Conservation (phyloP, 1,284 basidiomycete genomes). For the Cryptococcus sp. region DNA sequence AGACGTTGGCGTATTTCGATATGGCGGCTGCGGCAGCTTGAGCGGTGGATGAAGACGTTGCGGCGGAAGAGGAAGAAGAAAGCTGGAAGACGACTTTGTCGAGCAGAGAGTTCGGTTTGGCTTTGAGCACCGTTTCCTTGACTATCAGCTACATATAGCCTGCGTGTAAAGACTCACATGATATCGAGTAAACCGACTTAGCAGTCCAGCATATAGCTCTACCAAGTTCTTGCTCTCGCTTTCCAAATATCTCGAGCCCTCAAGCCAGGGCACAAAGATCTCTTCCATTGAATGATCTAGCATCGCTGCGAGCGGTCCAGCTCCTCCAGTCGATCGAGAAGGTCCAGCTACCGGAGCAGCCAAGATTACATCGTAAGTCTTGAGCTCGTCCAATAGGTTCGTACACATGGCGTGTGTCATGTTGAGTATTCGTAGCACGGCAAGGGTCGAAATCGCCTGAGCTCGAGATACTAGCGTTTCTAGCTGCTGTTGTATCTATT, state of each 20-base stretch:
- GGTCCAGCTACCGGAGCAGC: constrained; percentile 19
- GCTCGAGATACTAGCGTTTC: constrained; percentile 75
- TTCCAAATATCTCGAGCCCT: constrained; percentile 87
- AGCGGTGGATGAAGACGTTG: constrained; percentile 53
- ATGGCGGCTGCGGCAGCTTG: constrained; percentile 57
- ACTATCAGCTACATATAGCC: not conserved
- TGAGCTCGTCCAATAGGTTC: constrained; percentile 82
- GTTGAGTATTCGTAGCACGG: constrained; percentile 85
- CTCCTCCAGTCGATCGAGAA: constrained; percentile 11
- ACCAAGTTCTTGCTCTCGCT: constrained; percentile 81
- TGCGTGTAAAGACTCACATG: constrained; percentile 61
- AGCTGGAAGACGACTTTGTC: constrained; percentile 90
- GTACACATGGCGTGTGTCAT: constrained; percentile 78
- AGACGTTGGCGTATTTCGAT: constrained; percentile 69
- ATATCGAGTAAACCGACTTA: constrained; percentile 75
- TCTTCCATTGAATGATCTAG: constrained; percentile 94
- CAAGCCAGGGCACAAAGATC: constrained; percentile 89
- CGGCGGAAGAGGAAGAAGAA: constrained; percentile 61
- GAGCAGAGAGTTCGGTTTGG: constrained; percentile 75
- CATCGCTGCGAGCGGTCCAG: constrained; percentile 62
- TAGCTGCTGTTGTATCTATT: constrained; percentile 87
- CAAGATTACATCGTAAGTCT: constrained; percentile 78
- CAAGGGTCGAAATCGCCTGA: constrained; percentile 70
- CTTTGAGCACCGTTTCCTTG: constrained; percentile 70
- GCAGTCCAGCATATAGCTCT: constrained; percentile 70